Evolutionary conservation across 1,284 basidiomycete genomes (phyloP).

Genomic region (Cerioporus squamosus): DNA sequence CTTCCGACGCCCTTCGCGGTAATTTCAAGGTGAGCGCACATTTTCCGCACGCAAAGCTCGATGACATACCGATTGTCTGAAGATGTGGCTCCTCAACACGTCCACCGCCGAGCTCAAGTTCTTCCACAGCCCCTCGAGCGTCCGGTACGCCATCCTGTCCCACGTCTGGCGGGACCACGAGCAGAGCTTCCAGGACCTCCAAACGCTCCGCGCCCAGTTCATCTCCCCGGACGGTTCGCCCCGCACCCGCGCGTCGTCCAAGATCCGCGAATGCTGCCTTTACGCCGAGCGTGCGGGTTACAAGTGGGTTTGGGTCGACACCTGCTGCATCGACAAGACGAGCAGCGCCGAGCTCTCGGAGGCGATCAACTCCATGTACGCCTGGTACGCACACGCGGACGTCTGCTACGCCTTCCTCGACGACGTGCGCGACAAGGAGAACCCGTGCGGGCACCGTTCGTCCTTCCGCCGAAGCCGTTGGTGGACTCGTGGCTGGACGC

Average conservation of each 20-base stretch:
- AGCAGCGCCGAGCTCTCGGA: conserved; percentile 11
- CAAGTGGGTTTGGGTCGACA: conserved; percentile 14
- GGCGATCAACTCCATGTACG: conserved; percentile 10
- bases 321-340: conserved; percentile 12
- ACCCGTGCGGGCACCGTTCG: not conserved
- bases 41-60: not conserved
- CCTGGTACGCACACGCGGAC: not conserved
- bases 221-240: not conserved
- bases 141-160: conserved; percentile 17
- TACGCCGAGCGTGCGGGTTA: conserved; percentile 2
- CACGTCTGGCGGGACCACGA: conserved; percentile 11
- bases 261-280: conserved; percentile 5
- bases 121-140: not conserved
- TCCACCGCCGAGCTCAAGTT: conserved; percentile 8
- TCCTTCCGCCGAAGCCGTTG: not conserved
- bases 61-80: not conserved
- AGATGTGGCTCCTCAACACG: conserved; percentile 11
- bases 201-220: not conserved
- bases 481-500: conserved; percentile 9
- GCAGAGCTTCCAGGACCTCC: conserved; percentile 7
- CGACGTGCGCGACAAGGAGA: not conserved
- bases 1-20: not conserved
- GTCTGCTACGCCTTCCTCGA: conserved; percentile 10
- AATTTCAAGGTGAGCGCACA: not conserved
- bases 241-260: not conserved